Conservation (phyloP, 2,329 filamentous ascomycete species). For the Exserohilum rostratum region DNA sequence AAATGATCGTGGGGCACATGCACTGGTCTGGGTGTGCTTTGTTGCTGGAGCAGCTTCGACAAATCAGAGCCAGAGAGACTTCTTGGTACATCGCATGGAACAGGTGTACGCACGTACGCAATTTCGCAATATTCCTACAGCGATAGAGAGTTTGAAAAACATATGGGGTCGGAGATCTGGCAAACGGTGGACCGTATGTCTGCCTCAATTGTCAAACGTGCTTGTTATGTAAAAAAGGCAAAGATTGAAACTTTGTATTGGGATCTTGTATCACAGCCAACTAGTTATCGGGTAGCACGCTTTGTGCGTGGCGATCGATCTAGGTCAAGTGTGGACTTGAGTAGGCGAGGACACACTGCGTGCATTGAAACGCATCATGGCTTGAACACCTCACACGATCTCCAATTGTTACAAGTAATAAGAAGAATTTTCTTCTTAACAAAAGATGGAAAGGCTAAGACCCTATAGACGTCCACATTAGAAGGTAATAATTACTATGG, state of each 20-base stretch:
- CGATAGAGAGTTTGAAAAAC: constrained; percentile 16
- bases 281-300: too few species aligned
- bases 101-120: constrained; percentile 20
- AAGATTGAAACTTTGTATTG: too few species aligned
- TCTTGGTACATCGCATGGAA: constrained; percentile 22
- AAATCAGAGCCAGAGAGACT: constrained; percentile 17
- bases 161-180: constrained; percentile 17
- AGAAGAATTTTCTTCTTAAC: too few species aligned
- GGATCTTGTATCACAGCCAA: too few species aligned
- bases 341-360: neutral
- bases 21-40: constrained; percentile 30
- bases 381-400: neutral
- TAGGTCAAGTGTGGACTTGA: too few species aligned
- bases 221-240: too few species aligned
- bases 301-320: too few species aligned
- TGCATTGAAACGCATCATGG: neutral
- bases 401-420: neutral
- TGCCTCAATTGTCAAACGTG: too few species aligned
- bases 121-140: constrained; percentile 26
- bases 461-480: too few species aligned
- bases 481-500: too few species aligned
- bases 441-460: too few species aligned
- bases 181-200: constrained; percentile 16
- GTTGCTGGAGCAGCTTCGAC: constrained; percentile 23
- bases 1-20: constrained; percentile 19